phyloP scores from a whole-genome alignment of 2,329 filamentous ascomycete genomes.

The Penicillium sp. region DNA sequence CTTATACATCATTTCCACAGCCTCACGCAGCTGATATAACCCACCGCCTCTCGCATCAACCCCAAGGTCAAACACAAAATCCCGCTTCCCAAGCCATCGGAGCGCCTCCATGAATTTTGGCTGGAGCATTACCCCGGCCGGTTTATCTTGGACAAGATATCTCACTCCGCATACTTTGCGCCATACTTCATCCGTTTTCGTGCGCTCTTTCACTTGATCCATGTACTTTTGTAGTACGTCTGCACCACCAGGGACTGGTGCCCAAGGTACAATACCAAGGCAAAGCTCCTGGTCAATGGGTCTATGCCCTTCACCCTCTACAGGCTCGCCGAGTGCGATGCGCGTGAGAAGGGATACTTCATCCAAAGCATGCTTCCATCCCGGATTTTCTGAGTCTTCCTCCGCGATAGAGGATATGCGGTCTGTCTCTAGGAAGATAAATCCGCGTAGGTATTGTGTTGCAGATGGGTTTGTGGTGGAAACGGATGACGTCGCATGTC shows the following conservation, averaged over 20 bases:
- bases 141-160: slow-evolving; percentile 79
- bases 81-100: slow-evolving; percentile 62
- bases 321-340: slow-evolving; percentile 62
- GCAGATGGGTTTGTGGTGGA: slow-evolving; percentile 24
- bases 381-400: slow-evolving; percentile 35
- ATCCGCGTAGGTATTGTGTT: slow-evolving; percentile 58
- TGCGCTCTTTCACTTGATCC: slow-evolving; percentile 53
- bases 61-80: slow-evolving; percentile 76
- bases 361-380: slow-evolving; percentile 67
- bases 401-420: slow-evolving; percentile 61
- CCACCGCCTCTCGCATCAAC: slow-evolving; percentile 79
- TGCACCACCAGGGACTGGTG: slow-evolving; percentile 69
- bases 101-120: slow-evolving; percentile 65
- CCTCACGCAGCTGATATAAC: slow-evolving; percentile 69
- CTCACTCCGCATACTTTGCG: slow-evolving; percentile 72
- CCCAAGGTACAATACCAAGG: slow-evolving; percentile 77
- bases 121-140: slow-evolving; percentile 62
- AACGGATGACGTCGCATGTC: slow-evolving; percentile 42
- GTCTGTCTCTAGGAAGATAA: slow-evolving; percentile 82
- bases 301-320: slow-evolving; percentile 59
- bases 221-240: slow-evolving; percentile 66
- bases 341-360: slow-evolving; percentile 70
- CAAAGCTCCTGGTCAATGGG: slow-evolving; percentile 56
- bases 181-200: slow-evolving; percentile 63
- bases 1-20: slow-evolving; percentile 66